Evolutionary conservation across 306 rosid species (phyloP).

Genomic region (Dryas alaskensis): DNA sequence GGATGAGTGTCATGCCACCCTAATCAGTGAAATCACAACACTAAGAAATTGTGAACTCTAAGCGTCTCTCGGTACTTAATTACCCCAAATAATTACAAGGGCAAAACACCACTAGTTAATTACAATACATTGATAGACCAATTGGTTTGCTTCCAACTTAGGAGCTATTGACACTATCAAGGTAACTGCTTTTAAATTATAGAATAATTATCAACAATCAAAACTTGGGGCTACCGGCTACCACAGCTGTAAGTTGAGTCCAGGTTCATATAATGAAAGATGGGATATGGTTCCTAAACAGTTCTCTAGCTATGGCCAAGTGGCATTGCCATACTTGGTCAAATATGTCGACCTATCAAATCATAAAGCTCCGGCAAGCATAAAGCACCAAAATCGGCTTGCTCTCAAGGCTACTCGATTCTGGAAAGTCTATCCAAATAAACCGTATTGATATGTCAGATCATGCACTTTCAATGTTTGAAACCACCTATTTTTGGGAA

Average conservation of each 20-base stretch:
- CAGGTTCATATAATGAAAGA: constrained; percentile 3
- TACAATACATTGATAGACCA: not conserved
- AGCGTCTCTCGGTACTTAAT: not conserved
- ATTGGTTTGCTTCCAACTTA: not conserved
- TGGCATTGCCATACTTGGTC: not conserved
- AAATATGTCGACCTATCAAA: constrained; percentile 5
- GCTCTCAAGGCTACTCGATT: not conserved
- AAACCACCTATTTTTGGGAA: not conserved
- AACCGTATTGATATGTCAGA: not conserved
- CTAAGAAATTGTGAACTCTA: not conserved
- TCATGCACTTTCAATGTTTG: not conserved
- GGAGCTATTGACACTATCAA: not conserved
- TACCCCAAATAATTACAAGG: not conserved
- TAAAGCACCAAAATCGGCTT: not conserved
- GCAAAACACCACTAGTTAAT: not conserved
- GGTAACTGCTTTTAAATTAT: not conserved
- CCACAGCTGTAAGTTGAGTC: not conserved
- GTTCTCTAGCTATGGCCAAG: not conserved
- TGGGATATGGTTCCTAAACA: not conserved
- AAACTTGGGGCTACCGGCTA: not conserved
- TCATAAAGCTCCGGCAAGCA: constrained; percentile 16
- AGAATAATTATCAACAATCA: not conserved
- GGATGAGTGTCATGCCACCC: not conserved
- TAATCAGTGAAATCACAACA: not conserved
- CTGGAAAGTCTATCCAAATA: not conserved